Evolutionary conservation across 495 filamentous ascomycete genomes (phyloP).

Genomic region (Parachaetomium inaequale): DNA sequence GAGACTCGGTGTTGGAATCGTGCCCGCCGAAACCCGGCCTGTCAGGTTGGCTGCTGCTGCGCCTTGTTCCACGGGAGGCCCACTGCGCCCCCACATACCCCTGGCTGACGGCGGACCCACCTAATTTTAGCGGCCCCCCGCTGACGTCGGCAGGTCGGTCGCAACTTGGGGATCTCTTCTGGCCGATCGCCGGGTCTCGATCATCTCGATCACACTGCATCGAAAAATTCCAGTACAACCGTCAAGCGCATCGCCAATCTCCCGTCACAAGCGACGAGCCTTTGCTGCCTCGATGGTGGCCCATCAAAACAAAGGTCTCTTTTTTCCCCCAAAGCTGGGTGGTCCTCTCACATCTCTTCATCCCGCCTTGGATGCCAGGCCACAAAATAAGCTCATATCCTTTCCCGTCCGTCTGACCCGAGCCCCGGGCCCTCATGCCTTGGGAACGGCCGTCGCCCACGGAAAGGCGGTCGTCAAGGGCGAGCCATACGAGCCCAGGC

Average conservation of each 20-base stretch:
- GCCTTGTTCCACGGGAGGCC: neutral
- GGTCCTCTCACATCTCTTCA: too few relatives aligned
- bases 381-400: neutral
- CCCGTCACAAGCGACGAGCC: too few relatives aligned
- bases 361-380: too few relatives aligned
- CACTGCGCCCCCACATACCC: neutral
- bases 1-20: neutral
- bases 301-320: too few relatives aligned
- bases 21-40: neutral
- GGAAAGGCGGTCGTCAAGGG: constrained; percentile 48
- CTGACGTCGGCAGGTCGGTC: neutral
- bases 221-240: too few relatives aligned
- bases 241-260: too few relatives aligned
- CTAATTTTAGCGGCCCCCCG: neutral
- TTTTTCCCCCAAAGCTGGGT: too few relatives aligned
- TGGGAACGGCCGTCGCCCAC: constrained; percentile 43
- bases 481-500: constrained; percentile 44
- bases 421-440: constrained; percentile 9
- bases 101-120: too few relatives aligned
- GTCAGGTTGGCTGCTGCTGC: neutral
- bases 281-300: too few relatives aligned
- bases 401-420: neutral
- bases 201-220: too few relatives aligned
- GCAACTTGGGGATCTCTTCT: too few relatives aligned
- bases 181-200: too few relatives aligned